Base-by-base conservation (phyloP, 75 land plant genomes). In the Pseudotsuga menziesii region DNA sequence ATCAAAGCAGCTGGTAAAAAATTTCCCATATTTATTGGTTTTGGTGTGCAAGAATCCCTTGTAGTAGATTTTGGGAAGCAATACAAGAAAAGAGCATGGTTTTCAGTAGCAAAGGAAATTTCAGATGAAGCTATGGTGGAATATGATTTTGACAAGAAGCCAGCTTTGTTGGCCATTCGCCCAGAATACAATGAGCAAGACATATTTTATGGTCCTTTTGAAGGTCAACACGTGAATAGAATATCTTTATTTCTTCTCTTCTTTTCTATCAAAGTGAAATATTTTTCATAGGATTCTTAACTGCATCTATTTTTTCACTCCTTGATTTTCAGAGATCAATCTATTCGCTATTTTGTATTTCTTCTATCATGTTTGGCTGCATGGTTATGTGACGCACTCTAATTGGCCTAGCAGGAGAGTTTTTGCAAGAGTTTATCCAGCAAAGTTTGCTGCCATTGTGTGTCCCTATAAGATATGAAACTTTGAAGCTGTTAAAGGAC, bases 1-100 rank as follows among this genome's bases (percentile, higher is more conserved):
- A 58, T 93, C 39, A 80, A 85, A 75, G 67, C 77, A 19, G 89
- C 90, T 69, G 92, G 89, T 2, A 73, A 77, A 35, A 59, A 75
- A 58, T 86, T 91, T 64, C 98, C 98, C 29, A 78, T 93, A 60
- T 95, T 85, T 75, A 81, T 95, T 62, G 93, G 96, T 32, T 95
- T 95, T 85, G 98, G 90, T 52, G 58, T 93, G 60, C 57, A 85
- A 74, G 90, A 81, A 59, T 79, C 88, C 12, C 22, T 84, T 26
- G 73, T 95, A 29, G 78, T 74, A 48, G 79, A 82, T 19, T 74
- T 89, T 62, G 93, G 86, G 13, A 55, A 80, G 36, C 83, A 91
- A 76, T 89, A 87, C 79, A 93, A 89, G 85, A 89, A 82, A 80
- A 93, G 87, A 76, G 96, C 96, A 39, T 95, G 98, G 98, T 95